A percentile compares a stretch with the other conserved stretches of the same genome.
These are phyloP conservation scores for Colletotrichum simmondsii DNA, from an alignment of 2,329 filamentous ascomycete species.

Conservation along the genomic window DNA sequence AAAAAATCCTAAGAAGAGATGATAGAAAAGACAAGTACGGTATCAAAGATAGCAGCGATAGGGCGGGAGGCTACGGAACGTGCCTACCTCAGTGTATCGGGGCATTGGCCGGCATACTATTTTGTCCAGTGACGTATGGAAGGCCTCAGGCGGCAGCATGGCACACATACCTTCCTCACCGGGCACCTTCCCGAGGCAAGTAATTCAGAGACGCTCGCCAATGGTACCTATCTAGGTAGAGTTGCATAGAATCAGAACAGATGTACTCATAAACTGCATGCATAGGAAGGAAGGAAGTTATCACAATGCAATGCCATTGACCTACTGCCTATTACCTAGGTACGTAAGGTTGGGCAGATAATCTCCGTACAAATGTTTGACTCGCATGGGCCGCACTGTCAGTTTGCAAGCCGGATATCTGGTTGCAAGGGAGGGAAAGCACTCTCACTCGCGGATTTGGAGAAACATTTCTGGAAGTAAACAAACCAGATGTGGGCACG, in stretches of 20 bases:
- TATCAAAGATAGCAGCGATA: too few species aligned
- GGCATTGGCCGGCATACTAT: too few species aligned
- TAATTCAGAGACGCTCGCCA: not conserved
- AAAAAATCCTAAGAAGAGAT: too few species aligned
- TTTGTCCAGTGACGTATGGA: not conserved
- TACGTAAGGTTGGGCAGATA: not conserved
- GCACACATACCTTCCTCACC: not conserved
- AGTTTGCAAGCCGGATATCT: not conserved
- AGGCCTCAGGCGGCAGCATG: not conserved
- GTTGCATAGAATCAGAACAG: not conserved
- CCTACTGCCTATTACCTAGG: not conserved
- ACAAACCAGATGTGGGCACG: constrained; percentile 1
- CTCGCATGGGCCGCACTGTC: not conserved
- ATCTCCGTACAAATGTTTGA: constrained; percentile 5
- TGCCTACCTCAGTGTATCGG: too few species aligned
- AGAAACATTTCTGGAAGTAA: not conserved
- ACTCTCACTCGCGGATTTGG: not conserved
- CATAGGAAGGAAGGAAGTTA: not conserved
- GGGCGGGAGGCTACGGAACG: too few species aligned
- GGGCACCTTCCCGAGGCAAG: not conserved
- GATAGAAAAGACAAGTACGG: too few species aligned
- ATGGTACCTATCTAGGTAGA: not conserved
- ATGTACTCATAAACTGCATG: not conserved
- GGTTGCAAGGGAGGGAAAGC: not conserved
- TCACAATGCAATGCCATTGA: not conserved